Evolutionary conservation across 23 red algal genomes (phyloP), one percentile per base, ranked within the genome.

Genomic region (Porphyridium purpureum): DNA sequence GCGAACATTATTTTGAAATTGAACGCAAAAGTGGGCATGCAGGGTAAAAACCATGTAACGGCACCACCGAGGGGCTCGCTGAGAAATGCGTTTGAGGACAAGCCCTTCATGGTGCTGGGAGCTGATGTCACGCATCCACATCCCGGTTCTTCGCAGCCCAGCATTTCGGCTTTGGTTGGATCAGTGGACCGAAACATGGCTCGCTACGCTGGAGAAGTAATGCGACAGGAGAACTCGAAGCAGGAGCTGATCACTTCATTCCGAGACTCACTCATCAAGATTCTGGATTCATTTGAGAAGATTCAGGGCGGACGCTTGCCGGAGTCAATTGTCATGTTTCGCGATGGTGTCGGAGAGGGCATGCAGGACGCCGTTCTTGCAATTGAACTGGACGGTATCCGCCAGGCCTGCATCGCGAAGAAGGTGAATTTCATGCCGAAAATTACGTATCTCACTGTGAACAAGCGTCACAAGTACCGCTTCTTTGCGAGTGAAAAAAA

Each of bases 101-200:
- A 44, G 38, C 38, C 38, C 17, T 44, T 44, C 38, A 44, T 44
- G 38, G 17, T 44, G 38, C 11, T 44, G 11, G 38, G 38, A 44
- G 38, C 38, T 11, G 38, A 44, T 44, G 38, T 44, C 17, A 44
- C 38, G 11, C 38, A 44, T 44, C 38, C 38, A 11, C 11, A 17
- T 44, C 38, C 38, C 38, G 38, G 38, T 17, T 11, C 11, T 11
- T 11, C 11, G 11, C 11, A 11, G 38, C 38, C 38, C 17, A 11
- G 11, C 38, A 44, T 44, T 17, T 11, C 38, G 17, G 38, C 38
- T 11, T 11, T 44, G 38, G 38, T 44, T 44, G 38, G 38, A 44
- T 11, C 11, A 11, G 11, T 44, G 38, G 38, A 44, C 17, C 11
- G 38, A 17, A 11, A 17, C 17, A 17, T 44, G 11, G 17, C 38